A percentile compares a stretch with the other conserved stretches of the same genome.
These are phyloP conservation scores for Phylloboletellus chloephorus DNA, from an alignment of 1,284 basidiomycete genomes.

Conservation along the genomic window DNA sequence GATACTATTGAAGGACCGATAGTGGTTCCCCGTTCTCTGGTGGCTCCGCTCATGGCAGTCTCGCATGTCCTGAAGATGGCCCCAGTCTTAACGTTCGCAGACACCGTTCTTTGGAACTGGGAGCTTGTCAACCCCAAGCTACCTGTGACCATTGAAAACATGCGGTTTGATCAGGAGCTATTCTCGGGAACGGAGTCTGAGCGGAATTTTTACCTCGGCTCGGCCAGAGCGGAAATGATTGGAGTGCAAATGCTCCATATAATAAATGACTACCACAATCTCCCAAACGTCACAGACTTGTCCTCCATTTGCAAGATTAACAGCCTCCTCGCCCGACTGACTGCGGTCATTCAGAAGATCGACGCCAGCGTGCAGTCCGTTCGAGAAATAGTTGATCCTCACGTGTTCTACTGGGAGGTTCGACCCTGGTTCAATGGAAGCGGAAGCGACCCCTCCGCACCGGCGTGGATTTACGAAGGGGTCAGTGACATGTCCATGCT, in stretches of 20 bases:
- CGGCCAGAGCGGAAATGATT: conserved; percentile 80
- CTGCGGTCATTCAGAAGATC: conserved; percentile 70
- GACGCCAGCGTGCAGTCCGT: conserved; percentile 66
- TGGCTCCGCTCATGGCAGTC: conserved; percentile 76
- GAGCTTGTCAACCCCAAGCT: conserved; percentile 51
- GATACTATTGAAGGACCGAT: conserved; percentile 38
- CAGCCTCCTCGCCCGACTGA: conserved; percentile 67
- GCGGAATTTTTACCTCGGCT: conserved; percentile 82
- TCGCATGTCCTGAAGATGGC: conserved; percentile 80
- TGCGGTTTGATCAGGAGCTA: conserved; percentile 55
- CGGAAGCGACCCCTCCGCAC: conserved; percentile 46
- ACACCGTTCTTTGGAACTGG: conserved; percentile 96
- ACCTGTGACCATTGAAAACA: conserved; percentile 56
- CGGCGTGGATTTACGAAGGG: conserved; percentile 84
- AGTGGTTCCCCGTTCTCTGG: conserved; percentile 69
- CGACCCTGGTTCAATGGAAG: conserved; percentile 94
- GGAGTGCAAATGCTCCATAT: conserved; percentile 84
- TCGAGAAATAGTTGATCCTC: conserved; percentile 75
- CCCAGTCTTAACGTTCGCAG: conserved; percentile 92
- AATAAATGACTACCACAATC: conserved; percentile 75
- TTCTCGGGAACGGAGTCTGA: conserved; percentile 90
- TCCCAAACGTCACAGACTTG: conserved; percentile 69
- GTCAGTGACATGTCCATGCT: conserved; percentile 53
- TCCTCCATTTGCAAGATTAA: conserved; percentile 69
- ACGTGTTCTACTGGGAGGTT: conserved; percentile 85